A percentile compares a stretch with the other conserved stretches of the same genome.
Conservation (phyloP, 176 grass and related monocot species). For the Melocanna baccifera region DNA sequence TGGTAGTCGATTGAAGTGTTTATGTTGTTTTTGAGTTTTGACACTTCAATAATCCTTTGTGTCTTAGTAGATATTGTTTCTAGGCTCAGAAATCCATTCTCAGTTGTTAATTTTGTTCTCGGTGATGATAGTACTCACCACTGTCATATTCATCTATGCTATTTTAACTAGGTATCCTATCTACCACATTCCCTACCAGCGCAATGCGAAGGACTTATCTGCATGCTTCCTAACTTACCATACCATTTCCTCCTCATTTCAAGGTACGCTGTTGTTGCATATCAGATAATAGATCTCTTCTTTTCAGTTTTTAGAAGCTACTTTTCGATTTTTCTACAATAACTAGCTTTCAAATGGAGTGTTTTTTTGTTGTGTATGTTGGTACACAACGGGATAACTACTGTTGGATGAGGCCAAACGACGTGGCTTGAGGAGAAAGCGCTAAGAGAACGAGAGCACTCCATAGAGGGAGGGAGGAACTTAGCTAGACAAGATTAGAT, state of each 20-base stretch:
- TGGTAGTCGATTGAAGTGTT: slow-evolving; percentile 10
- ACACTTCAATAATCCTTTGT: neutral
- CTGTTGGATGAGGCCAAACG: too few relatives aligned
- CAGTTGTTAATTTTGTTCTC: neutral
- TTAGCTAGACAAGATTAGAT: too few relatives aligned
- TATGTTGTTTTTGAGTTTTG: neutral
- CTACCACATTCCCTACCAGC: slow-evolving; percentile 78
- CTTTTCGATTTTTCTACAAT: too few relatives aligned
- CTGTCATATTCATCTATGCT: slow-evolving; percentile 32
- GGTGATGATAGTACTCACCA: neutral
- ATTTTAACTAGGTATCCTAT: slow-evolving; percentile 83
- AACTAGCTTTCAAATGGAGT: too few relatives aligned
- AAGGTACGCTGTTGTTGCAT: slow-evolving; percentile 59
- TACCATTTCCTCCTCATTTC: slow-evolving; percentile 60
- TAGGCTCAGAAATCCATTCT: slow-evolving; percentile 2
- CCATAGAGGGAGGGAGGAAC: too few relatives aligned
- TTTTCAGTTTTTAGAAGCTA: too few relatives aligned
- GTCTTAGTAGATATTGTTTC: slow-evolving; percentile 1
- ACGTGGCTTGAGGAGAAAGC: too few relatives aligned
- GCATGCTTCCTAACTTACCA: slow-evolving; percentile 95
- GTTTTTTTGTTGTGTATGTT: too few relatives aligned
- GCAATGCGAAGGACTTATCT: slow-evolving; percentile 61
- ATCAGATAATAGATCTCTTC: neutral
- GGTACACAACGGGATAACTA: too few relatives aligned
- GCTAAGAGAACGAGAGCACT: too few relatives aligned